Percentiles rank a stretch among this genome's conserved stretches.
Evolutionary conservation across 495 filamentous ascomycete genomes (phyloP).

Genomic region (Cercophora sp.): DNA sequence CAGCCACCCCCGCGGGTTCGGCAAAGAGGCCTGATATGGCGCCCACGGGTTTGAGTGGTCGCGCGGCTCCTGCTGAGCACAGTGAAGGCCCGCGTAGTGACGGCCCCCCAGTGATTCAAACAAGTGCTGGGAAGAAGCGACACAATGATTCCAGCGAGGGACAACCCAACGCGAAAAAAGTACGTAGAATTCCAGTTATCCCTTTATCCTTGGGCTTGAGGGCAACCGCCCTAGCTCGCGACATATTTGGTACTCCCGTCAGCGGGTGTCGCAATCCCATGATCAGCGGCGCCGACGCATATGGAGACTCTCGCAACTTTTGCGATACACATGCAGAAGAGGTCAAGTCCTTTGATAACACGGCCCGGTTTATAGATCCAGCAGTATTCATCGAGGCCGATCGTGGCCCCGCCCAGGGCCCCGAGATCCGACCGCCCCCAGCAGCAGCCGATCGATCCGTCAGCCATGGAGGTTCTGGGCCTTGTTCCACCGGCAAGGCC

Average conservation of each 20-base stretch:
- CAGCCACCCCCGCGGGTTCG: no score
- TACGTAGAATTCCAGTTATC: slow-evolving; percentile 8
- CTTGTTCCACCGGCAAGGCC: slow-evolving; percentile 22
- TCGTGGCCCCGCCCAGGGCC: slow-evolving; percentile 10
- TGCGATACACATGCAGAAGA: no score
- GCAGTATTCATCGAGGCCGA: background rate
- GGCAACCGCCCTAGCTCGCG: no score
- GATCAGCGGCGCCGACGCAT: no score
- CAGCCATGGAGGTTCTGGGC: slow-evolving; percentile 30
- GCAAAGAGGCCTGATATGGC: no score
- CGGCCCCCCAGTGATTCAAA: slow-evolving; percentile 24
- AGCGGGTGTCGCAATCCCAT: background rate
- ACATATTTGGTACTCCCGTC: no score
- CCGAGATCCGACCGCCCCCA: slow-evolving; percentile 9
- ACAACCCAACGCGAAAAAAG: slow-evolving; percentile 24
- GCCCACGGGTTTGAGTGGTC: no score
- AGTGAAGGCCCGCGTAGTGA: no score
- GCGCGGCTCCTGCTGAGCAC: no score
- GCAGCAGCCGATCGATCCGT: slow-evolving; percentile 22
- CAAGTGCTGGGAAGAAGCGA: slow-evolving; percentile 26
- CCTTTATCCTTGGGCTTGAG: no score
- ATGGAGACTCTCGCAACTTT: no score
- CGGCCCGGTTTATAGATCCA: slow-evolving; percentile 17
- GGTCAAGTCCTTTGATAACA: no score
- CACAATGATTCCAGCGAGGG: slow-evolving; percentile 20